A percentile compares a stretch with the other conserved stretches of the same genome.
Evolutionary conservation across 1,284 basidiomycete genomes (phyloP).

Genomic region (Abortiporus biennis): DNA sequence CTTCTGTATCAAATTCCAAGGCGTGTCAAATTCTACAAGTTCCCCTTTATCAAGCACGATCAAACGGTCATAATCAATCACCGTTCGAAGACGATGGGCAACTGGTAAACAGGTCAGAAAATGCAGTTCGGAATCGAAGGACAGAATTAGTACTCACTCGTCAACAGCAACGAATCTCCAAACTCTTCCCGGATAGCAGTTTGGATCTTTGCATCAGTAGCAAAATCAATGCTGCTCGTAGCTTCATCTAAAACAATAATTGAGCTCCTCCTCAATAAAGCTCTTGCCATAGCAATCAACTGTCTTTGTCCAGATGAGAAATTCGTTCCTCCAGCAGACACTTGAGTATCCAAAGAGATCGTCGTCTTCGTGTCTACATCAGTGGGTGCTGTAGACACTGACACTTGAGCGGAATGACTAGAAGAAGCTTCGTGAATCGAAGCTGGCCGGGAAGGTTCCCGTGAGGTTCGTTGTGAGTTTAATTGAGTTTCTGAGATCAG

Average conservation of each 20-base stretch:
- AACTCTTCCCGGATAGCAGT: slow-evolving; percentile 79
- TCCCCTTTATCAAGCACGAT: slow-evolving; percentile 79
- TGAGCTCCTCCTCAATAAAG: slow-evolving; percentile 67
- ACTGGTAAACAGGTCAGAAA: slow-evolving; percentile 27
- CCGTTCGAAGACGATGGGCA: slow-evolving; percentile 66
- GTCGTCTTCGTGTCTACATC: slow-evolving; percentile 46
- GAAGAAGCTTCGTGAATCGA: slow-evolving; percentile 32
- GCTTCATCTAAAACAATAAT: slow-evolving; percentile 85
- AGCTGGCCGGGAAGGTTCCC: slow-evolving; percentile 40
- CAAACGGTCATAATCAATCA: slow-evolving; percentile 77
- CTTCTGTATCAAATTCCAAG: slow-evolving; percentile 67
- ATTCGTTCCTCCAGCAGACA: slow-evolving; percentile 77
- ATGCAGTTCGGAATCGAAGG: not conserved
- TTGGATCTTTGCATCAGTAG: slow-evolving; percentile 76
- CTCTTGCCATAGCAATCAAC: slow-evolving; percentile 76
- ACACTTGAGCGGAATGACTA: slow-evolving; percentile 12
- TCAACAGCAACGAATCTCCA: slow-evolving; percentile 50
- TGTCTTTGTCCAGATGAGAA: slow-evolving; percentile 85
- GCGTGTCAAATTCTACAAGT: slow-evolving; percentile 81
- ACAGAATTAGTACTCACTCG: slow-evolving; percentile 31
- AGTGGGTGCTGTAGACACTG: slow-evolving; percentile 33
- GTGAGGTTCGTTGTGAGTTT: slow-evolving; percentile 41
- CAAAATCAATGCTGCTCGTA: slow-evolving; percentile 72
- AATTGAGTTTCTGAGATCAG: slow-evolving; percentile 46
- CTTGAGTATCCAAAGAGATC: slow-evolving; percentile 64